Base-by-base conservation (phyloP, 495 filamentous ascomycete genomes). In the Xeromyces bisporus region DNA sequence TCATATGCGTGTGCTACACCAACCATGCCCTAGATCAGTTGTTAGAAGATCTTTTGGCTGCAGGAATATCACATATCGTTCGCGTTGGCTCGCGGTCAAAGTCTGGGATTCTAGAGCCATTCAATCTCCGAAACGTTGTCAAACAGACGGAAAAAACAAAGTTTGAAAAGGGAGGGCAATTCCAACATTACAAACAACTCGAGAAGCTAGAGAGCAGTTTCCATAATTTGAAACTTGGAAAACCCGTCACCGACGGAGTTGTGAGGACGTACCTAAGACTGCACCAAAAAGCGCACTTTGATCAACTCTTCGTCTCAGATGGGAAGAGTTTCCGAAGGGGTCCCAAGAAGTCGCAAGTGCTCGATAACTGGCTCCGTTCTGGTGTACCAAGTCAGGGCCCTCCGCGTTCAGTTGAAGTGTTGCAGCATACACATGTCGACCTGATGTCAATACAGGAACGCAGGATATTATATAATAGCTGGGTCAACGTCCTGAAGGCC, bases 1-100 rank as follows among this genome's bases (percentile, higher is more conserved):
- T 83, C 0, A 51, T 87, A 1, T 70, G 83, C 1, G 45, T 82
- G 16, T 66, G 62, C 36, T 74, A 59, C 36, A 72, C 64, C 7
- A 84, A 89, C 39, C 81, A 89, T 50, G 79, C 80, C 0, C 48
- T 83, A 0, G 75, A 85, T 39, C 78, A 87, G 38, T 82, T 82
- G 29, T 47, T 80, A 0, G 73, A 79, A 38, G 75, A 84, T 34
- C 46, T 85, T 0, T 36, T 76, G 2, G 55, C 75, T 13, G 67
- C 70, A 11, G 77, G 74, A 0, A 76, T 89, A 7, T 46, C 57
- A 0, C 1, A 15, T 0, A 77, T 87, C 29, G 65, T 87, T 0
- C 66, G 82, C 3, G 51, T 91, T 1, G 82, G 82, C 0, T n/a
- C n/a, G n/a, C n/a, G n/a, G n/a, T n/a, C n/a, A n/a, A n/a, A n/a